Evolutionary conservation across 2,329 filamentous ascomycete species (phyloP).

Genomic region (Furcasterigmium furcatum): DNA sequence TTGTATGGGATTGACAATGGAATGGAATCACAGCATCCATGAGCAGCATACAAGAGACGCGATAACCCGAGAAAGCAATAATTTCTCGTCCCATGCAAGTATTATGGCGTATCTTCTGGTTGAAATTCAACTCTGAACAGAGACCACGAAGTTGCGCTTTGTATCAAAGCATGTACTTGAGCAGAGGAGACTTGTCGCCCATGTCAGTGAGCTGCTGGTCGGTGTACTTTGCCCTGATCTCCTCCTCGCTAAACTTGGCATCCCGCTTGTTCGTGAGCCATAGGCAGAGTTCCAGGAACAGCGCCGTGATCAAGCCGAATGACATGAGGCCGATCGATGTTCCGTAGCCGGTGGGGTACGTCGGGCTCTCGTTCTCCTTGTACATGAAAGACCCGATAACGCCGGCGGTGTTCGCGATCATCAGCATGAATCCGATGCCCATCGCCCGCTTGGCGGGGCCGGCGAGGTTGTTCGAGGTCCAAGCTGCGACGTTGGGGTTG

Average conservation of each 20-base stretch:
- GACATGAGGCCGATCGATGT: not conserved
- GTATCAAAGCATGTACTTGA: conserved; percentile 24
- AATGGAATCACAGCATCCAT: too few species aligned
- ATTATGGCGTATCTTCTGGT: too few species aligned
- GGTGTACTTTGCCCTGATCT: conserved; percentile 21
- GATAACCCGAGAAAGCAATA: too few species aligned
- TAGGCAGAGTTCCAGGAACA: conserved; percentile 14
- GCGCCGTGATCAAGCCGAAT: conserved; percentile 9
- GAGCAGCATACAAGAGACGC: too few species aligned
- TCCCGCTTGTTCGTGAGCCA: conserved; percentile 19
- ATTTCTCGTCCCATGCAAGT: too few species aligned
- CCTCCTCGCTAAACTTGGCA: conserved; percentile 16
- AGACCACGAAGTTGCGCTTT: too few species aligned
- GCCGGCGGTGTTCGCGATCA: conserved; percentile 15
- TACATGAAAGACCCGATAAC: conserved; percentile 20
- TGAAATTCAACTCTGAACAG: too few species aligned
- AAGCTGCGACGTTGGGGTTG: conserved; percentile 26
- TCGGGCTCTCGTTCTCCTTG: conserved; percentile 14
- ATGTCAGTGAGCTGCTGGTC: conserved; percentile 21
- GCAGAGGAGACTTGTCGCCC: conserved; percentile 24
- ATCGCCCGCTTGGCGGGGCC: conserved; percentile 27
- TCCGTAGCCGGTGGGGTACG: conserved; percentile 15
- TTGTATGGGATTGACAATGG: too few species aligned
- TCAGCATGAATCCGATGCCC: conserved; percentile 28
- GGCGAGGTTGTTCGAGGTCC: conserved; percentile 30